A percentile compares a stretch with the other conserved stretches of the same genome.
phyloP scores from a whole-genome alignment of 225 moss, liverwort and hornwort species.

The Rhytidiadelphus loreus region DNA sequence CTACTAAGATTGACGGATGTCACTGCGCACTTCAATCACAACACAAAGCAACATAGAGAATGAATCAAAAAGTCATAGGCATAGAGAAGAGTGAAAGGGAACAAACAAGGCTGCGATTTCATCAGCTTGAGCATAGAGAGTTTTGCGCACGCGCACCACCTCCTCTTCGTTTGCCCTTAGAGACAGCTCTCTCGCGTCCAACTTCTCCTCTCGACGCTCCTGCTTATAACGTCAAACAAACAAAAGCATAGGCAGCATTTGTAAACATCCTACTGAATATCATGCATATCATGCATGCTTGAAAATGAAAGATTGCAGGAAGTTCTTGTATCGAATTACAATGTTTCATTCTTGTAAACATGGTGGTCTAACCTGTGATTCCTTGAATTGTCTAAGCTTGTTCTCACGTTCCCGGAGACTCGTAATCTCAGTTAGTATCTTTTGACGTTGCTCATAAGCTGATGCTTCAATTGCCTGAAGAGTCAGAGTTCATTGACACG shows the following conservation, averaged over 20 bases:
- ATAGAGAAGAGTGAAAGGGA: background rate
- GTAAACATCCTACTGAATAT: background rate
- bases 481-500: background rate
- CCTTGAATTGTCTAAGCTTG: constrained; percentile 47
- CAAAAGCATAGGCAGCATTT: background rate
- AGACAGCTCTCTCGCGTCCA: constrained; percentile 39
- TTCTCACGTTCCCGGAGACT: constrained; percentile 68
- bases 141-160: constrained; percentile 28
- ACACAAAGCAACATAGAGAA: background rate
- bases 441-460: constrained; percentile 86
- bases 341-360: background rate
- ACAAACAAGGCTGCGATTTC: constrained; percentile 35
- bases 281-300: background rate
- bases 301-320: background rate
- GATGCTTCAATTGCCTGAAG: constrained; percentile 65
- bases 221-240: background rate
- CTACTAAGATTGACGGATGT: background rate
- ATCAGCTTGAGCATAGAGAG: constrained; percentile 43
- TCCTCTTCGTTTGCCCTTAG: constrained; percentile 52
- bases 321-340: background rate
- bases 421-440: constrained; percentile 50
- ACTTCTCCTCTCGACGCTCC: constrained; percentile 51
- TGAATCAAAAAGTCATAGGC: background rate
- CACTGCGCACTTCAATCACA: background rate
- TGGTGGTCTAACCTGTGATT: constrained; percentile 30